Evolutionary conservation across 2,329 filamentous ascomycete species (phyloP), one percentile per base, ranked within the genome.

Genomic region (Calonectria hongkongensis): DNA sequence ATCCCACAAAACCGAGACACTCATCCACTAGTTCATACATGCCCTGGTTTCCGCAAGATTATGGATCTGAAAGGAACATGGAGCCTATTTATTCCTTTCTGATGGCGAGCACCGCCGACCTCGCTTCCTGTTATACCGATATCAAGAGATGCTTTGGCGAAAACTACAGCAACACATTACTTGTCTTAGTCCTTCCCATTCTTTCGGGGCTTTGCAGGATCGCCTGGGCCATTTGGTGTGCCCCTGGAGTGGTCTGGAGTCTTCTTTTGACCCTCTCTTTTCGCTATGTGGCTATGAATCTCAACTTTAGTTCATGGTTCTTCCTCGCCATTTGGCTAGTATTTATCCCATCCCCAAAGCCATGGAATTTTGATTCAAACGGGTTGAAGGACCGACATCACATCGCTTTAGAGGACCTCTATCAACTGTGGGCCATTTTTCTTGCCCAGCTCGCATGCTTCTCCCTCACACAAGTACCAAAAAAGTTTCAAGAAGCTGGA

Each of bases 141-240:
- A 45, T 66, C 10, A 43, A 65, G 27, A 21, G 56, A 13, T 72
- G 69, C 54, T 74, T 75, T 39, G 67, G 77, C 21, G 12, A 54
- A 16, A 36, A 74, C 16, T 64, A 78, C 56, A 39, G 63, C 50
- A 69, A 71, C 58, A 15, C 79, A 30, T 15, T 73, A 30, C 12
- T 74, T 13, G 12, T n/a, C 18, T 28, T 75, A 3, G 48, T 71
- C 2, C 47, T 47, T 25, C 12, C 63, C 9, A 9, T 72, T 16
- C 72, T 39, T n/a, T 43, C 8, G 5, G 18, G 39, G 18, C 12
- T 58, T n/a, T 63, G 30, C 15, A 28, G 30, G 9, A 5, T 66
- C 33, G 39, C 54, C n/a, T 66, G 41, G 50, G 5, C 33, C n/a
- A 25, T 77, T 6, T 50, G 41, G 27, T 43, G 18, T 15, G 60